These are phyloP conservation scores for Zalerion maritima DNA, from an alignment of 495 filamentous ascomycete species.

Conservation along the genomic window DNA sequence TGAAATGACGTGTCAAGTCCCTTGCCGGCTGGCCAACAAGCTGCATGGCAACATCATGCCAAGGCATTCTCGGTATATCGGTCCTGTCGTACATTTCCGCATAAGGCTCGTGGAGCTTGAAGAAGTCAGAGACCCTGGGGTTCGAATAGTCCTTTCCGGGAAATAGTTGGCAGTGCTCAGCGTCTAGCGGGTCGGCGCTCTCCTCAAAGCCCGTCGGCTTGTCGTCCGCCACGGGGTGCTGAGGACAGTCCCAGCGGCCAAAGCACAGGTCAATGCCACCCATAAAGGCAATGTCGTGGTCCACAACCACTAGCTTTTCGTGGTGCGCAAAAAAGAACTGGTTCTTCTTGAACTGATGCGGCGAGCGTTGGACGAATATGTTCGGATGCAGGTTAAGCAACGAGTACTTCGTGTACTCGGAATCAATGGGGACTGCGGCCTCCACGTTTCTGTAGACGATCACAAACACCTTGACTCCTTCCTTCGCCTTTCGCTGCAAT, in stretches of 20 bases:
- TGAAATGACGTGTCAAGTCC: slow-evolving; percentile 90
- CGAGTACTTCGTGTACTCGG: slow-evolving; percentile 97
- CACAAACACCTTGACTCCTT: slow-evolving; percentile 96
- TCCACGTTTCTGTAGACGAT: slow-evolving; percentile 99
- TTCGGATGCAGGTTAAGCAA: slow-evolving; percentile 93
- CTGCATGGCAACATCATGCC: slow-evolving; percentile 99
- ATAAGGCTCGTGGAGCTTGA: slow-evolving; percentile 83
- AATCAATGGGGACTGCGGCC: slow-evolving; percentile 93
- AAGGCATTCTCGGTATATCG: slow-evolving; percentile 85
- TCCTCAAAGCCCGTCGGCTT: slow-evolving; percentile 90
- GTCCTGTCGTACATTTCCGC: slow-evolving; percentile 97
- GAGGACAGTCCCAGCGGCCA: slow-evolving; percentile 91
- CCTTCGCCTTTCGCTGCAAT: slow-evolving; percentile 81
- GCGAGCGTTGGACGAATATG: slow-evolving; percentile 86
- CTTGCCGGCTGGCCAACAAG: slow-evolving; percentile 91
- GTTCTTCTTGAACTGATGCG: slow-evolving; percentile 95
- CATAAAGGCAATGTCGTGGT: slow-evolving; percentile 91
- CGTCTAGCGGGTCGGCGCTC: slow-evolving; percentile 63
- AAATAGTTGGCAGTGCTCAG: slow-evolving; percentile 91
- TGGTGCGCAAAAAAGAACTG: slow-evolving; percentile 99
- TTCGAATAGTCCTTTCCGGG: slow-evolving; percentile 99
- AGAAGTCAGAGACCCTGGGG: slow-evolving; percentile 89
- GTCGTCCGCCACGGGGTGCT: slow-evolving; percentile 81
- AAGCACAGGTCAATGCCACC: slow-evolving; percentile 97
- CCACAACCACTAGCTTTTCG: slow-evolving; percentile 90